Base-by-base conservation (phyloP, 768 basidiomycete species). In the Xerocomellus intermedius region DNA sequence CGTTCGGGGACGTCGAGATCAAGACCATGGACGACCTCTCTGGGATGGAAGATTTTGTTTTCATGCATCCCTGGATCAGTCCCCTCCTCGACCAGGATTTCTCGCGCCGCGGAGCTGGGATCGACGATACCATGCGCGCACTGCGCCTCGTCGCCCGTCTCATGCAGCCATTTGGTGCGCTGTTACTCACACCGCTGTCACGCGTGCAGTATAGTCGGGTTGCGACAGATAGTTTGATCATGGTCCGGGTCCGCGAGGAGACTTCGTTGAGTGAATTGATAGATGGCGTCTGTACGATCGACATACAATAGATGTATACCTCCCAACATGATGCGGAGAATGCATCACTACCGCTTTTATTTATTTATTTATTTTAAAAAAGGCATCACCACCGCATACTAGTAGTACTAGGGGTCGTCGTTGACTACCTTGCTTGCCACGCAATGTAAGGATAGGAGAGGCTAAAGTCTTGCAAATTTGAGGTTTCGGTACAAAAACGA, bases 51-150 rank as follows among this genome's bases (percentile, higher is more conserved):
- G 38, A 10, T 12, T 26, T 59, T 3, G 9, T 14, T 16, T 52
- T 62, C 13, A 19, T 62, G 12, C 54, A 62, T 38, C 60, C 59
- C 4, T 62, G 60, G 59, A 51, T 59, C 38, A 9, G 46, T 22
- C 39, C 51, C 5, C 38, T 59, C 2, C 42, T 56, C 21, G 58
- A 48, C 24, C 42, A 48, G 3, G 52, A 57, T 8, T 50, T 42
- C 24, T 32, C 22, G 16, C 2, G 9, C 4, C 46, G 36, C 4
- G 26, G 5, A 2, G 8, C 17, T 21, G 19, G 0, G 19, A 12
- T 39, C 5, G 39, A 39, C 5, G 5, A 12, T 22, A 2, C 4
- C n/a, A 56, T 41, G 16, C 35, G 14, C 1, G 57, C 57, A 3
- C 35, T 58, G 3, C 57, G 46, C 14, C 24, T 58, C 19, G 5